phyloP scores from a whole-genome alignment of 768 basidiomycete species.

The Coprinellus micaceus region DNA sequence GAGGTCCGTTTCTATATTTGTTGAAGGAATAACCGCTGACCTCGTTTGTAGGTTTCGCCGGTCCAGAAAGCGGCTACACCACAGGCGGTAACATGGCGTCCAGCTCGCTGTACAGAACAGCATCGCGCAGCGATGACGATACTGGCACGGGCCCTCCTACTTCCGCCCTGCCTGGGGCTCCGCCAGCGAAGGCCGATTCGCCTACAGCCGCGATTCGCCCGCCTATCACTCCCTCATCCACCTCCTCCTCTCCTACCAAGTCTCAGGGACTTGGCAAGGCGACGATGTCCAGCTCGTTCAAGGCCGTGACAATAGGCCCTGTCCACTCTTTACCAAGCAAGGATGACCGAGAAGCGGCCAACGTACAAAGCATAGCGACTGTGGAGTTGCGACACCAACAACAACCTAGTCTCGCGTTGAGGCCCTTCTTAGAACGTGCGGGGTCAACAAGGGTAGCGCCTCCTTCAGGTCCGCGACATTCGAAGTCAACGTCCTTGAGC shows the following conservation, averaged over 20 bases:
- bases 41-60: constrained; percentile 9
- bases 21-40: constrained; percentile 8
- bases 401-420: not conserved
- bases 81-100: not conserved
- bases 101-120: not conserved
- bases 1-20: constrained; percentile 28
- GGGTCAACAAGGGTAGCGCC: not conserved
- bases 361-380: too few relatives aligned
- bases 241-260: not conserved
- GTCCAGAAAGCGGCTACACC: not conserved
- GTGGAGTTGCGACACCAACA: not conserved
- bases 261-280: not conserved
- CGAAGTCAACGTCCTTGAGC: not conserved
- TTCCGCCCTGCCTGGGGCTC: too few relatives aligned
- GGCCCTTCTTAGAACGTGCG: not conserved
- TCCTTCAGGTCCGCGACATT: not conserved
- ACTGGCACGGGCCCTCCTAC: too few relatives aligned
- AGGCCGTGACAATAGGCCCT: not conserved
- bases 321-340: not conserved
- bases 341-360: too few relatives aligned
- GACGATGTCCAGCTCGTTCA: constrained; percentile 5
- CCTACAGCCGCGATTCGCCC: not conserved
- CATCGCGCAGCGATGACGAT: not conserved
- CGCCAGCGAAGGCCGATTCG: not conserved
- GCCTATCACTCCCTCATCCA: not conserved